Percentiles rank a stretch among this genome's conserved stretches.
Conservation (phyloP, 2,329 filamentous ascomycete species). For the Xylaria sp. region DNA sequence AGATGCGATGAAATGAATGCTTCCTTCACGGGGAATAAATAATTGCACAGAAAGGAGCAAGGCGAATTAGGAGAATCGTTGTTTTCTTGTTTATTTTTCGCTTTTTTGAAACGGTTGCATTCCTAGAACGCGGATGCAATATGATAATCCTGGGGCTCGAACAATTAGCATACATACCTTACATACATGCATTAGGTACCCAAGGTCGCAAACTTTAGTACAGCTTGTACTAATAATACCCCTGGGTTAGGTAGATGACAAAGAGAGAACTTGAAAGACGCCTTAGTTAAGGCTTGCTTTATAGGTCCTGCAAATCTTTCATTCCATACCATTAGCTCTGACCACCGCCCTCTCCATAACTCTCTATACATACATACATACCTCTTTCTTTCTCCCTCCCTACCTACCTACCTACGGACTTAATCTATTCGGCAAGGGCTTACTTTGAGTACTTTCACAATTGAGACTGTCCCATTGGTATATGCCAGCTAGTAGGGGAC, state of each 20-base stretch:
- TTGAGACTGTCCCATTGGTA: no score
- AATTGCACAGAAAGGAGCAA: slow-evolving; percentile 4
- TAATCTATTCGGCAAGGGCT: no score
- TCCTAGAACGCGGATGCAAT: background rate
- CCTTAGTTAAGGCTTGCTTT: background rate
- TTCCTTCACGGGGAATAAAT: background rate
- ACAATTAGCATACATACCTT: background rate
- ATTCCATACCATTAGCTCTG: background rate
- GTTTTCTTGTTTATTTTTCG: background rate
- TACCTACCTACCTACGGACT: no score
- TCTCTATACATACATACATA: no score
- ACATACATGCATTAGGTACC: background rate
- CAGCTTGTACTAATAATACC: background rate
- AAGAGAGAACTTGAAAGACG: background rate
- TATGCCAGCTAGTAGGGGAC: background rate
- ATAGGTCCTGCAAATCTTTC: background rate
- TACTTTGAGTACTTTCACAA: no score
- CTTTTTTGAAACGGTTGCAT: slow-evolving; percentile 9
- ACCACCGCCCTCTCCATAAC: no score
- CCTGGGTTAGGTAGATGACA: background rate
- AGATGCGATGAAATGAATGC: slow-evolving; percentile 15
- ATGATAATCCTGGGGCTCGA: background rate
- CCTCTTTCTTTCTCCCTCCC: no score
- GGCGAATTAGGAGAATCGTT: slow-evolving; percentile 17
- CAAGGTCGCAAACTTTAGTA: background rate